phyloP scores from a whole-genome alignment of 148 eudicot genomes.

The Polygonum aviculare region DNA sequence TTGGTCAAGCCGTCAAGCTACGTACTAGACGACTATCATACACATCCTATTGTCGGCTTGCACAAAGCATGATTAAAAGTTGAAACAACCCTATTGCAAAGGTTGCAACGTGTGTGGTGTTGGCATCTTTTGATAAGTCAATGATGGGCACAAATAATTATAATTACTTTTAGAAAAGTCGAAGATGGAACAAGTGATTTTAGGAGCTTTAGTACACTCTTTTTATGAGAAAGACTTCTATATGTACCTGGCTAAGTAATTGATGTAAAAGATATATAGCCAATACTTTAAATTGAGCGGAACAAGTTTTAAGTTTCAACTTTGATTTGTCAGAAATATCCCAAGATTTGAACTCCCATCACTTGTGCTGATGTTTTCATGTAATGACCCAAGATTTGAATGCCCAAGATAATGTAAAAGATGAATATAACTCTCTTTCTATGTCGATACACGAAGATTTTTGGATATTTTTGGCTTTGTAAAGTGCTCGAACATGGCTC shows the following conservation, averaged over 20 bases:
- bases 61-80: neutral
- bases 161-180: neutral
- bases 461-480: too few relatives aligned
- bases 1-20: slow-evolving; percentile 3
- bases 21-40: neutral
- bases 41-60: neutral
- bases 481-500: too few relatives aligned
- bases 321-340: neutral
- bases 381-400: too few relatives aligned
- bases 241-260: neutral
- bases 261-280: neutral
- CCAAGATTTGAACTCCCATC: neutral
- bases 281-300: neutral
- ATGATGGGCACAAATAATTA: neutral
- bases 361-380: too few relatives aligned
- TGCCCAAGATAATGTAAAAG: too few relatives aligned
- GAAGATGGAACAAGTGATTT: neutral
- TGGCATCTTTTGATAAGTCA: neutral
- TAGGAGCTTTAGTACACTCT: neutral
- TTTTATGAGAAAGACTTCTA: neutral
- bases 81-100: neutral
- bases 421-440: too few relatives aligned
- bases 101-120: neutral
- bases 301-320: neutral
- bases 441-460: too few relatives aligned